phyloP scores from a whole-genome alignment of 768 basidiomycete species.

The Lactarius quietus region DNA sequence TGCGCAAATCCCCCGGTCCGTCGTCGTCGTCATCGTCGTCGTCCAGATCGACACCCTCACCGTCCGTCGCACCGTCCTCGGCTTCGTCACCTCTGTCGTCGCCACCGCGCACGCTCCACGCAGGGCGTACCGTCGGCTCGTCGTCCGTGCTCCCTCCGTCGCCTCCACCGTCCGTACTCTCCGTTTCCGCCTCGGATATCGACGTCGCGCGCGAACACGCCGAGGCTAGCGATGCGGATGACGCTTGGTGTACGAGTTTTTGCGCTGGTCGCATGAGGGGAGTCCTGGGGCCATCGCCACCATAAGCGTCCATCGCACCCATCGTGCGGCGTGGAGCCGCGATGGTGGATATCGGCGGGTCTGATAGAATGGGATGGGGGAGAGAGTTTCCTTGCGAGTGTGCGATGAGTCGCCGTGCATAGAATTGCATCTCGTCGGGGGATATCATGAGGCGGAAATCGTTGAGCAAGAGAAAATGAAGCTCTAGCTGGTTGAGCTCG shows the following conservation, averaged over 20 bases:
- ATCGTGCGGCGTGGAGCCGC: conserved; percentile 38
- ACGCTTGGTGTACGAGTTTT: conserved; percentile 21
- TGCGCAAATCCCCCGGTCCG: conserved; percentile 18
- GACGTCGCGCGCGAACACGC: conserved; percentile 31
- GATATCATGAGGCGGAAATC: conserved; percentile 90
- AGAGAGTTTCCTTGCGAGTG: conserved; percentile 47
- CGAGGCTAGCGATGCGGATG: conserved; percentile 29
- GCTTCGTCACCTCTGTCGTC: conserved; percentile 18
- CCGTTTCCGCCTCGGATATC: conserved; percentile 38
- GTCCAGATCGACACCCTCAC: conserved; percentile 15
- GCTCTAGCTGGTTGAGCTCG: conserved; percentile 94
- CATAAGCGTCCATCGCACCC: conserved; percentile 45
- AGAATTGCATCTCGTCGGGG: conserved; percentile 88
- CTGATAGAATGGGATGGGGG: background rate
- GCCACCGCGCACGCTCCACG: conserved; percentile 19
- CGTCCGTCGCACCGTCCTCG: conserved; percentile 12
- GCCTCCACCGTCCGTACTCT: conserved; percentile 32
- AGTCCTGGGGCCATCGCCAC: conserved; percentile 25
- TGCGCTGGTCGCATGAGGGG: conserved; percentile 20
- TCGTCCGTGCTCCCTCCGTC: conserved; percentile 64
- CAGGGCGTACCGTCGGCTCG: conserved; percentile 73
- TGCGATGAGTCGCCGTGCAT: conserved; percentile 83
- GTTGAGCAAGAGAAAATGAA: conserved; percentile 95
- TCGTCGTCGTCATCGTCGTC: conserved; percentile 12
- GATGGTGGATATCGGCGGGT: conserved; percentile 18